Base-by-base conservation (phyloP, 1,284 basidiomycete genomes). In the Sanguinoderma infundibulare region DNA sequence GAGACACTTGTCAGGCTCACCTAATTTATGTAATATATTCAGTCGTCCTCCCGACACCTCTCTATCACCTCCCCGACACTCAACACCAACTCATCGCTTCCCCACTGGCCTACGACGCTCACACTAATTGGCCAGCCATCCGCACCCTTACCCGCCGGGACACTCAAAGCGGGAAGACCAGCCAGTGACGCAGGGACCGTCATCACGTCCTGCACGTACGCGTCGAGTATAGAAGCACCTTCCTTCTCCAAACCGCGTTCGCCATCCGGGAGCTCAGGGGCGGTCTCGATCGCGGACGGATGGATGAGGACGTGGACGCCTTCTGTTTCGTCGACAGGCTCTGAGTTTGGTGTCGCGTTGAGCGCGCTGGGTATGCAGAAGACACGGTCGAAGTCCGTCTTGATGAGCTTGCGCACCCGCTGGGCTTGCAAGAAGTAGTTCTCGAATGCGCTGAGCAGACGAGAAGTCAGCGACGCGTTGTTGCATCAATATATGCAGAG, bases 381-480 rank as follows among this genome's bases (percentile, higher is more conserved):
- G 24, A 90, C 84, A 0, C 72, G 68, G 66, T 91, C 80, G 68
- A 96, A 97, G 69, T 98, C 96, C 3, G 82, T 69, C 64, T 86
- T 84, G 55, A 99, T 78, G 7, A 84, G 75, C 44, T 84, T 81
- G 1, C 97, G 87, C 22, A 98, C 84, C 20, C 87, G 83, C 63
- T 96, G 91, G 0, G 98, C 96, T 77, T 97, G 93, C 3, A 98
- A 82, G 73, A 96, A 98, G 74, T 97, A 98, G 73, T 98, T 98
- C 77, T 98, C 92, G 73, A 96, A 98, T 15, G 95, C 95, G 65
- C 94, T 97, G 71, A 2, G 5, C 38, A 22, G 1, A 40, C 14
- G 5, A 50, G 36, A 39, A 30, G 39, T 61, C 51, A 61, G 46
- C 24, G 57, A 9, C 20, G 10, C 26, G 12, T 6, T 52, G 22